Conservation (phyloP, 768 basidiomycete genomes). For the Tylopilus vinaceipallidus region DNA sequence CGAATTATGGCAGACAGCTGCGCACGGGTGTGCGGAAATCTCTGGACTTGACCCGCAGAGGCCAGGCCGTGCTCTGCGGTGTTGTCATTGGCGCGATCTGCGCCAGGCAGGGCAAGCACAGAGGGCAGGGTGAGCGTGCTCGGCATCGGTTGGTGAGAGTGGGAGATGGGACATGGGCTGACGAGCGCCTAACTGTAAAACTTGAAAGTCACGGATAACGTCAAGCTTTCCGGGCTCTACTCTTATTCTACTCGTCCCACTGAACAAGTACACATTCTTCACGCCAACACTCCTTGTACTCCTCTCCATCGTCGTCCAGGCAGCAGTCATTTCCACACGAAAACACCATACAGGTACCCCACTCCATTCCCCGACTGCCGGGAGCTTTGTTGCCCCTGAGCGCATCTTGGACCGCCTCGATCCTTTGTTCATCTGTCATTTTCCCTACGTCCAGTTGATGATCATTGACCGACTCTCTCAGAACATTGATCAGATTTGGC, state of each 20-base stretch:
- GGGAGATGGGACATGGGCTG: slow-evolving; percentile 10
- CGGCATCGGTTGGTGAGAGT: slow-evolving; percentile 25
- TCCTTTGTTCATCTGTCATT: slow-evolving; percentile 66
- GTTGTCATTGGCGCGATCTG: slow-evolving; percentile 19
- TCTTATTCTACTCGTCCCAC: slow-evolving; percentile 69
- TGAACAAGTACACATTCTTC: slow-evolving; percentile 78
- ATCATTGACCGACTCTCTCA: slow-evolving; percentile 38
- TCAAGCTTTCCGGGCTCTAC: slow-evolving; percentile 9
- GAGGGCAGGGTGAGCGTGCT: slow-evolving; percentile 23
- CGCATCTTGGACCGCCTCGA: slow-evolving; percentile 54
- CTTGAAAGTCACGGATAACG: slow-evolving; percentile 25
- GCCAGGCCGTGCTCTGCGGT: slow-evolving; percentile 16
- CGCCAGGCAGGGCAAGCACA: slow-evolving; percentile 7
- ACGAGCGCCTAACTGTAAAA: slow-evolving; percentile 23
- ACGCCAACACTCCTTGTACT: slow-evolving; percentile 51
- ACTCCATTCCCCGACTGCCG: slow-evolving; percentile 77
- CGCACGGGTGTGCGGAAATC: slow-evolving; percentile 81
- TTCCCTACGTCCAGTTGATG: slow-evolving; percentile 29
- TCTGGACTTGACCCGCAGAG: slow-evolving; percentile 28
- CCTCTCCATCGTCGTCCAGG: slow-evolving; percentile 39
- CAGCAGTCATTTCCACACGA: slow-evolving; percentile 84
- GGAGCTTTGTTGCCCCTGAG: slow-evolving; percentile 46
- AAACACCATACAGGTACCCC: slow-evolving; percentile 91
- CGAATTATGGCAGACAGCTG: slow-evolving; percentile 74
- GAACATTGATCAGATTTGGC: slow-evolving; percentile 86